Evolutionary conservation across 352 stramenopile species (phyloP).

Genomic region (Globisporangium radiosum): DNA sequence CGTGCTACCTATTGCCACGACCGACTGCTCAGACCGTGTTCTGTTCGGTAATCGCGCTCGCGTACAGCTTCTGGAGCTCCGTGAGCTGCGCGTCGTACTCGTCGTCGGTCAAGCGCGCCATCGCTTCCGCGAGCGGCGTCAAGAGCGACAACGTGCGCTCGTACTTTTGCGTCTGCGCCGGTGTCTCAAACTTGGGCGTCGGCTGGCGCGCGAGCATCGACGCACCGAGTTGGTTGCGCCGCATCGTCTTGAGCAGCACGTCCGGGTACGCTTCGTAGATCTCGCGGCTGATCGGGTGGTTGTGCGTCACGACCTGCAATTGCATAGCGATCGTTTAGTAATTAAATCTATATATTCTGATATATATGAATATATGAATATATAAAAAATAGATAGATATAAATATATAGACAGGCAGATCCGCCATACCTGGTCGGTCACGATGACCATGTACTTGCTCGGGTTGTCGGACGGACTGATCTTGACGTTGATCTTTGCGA

Average conservation of each 20-base stretch:
- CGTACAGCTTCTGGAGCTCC: slow-evolving; percentile 76
- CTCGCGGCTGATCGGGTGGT: slow-evolving; percentile 77
- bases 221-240: slow-evolving; percentile 60
- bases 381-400: not conserved
- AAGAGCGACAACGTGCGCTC: slow-evolving; percentile 60
- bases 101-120: slow-evolving; percentile 62
- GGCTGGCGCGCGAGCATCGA: slow-evolving; percentile 58
- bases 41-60: slow-evolving; percentile 36
- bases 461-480: slow-evolving; percentile 76
- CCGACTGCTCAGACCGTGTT: slow-evolving; percentile 42
- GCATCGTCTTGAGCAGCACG: slow-evolving; percentile 80
- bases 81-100: slow-evolving; percentile 69
- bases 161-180: slow-evolving; percentile 72
- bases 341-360: too few relatives aligned
- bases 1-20: not conserved
- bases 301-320: slow-evolving; percentile 73
- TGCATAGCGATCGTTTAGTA: too few relatives aligned
- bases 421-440: slow-evolving; percentile 65
- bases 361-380: not conserved
- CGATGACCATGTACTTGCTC: slow-evolving; percentile 85
- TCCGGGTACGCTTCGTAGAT: slow-evolving; percentile 84
- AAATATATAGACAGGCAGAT: not conserved
- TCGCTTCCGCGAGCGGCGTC: slow-evolving; percentile 63
- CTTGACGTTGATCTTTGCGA: slow-evolving; percentile 86
- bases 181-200: slow-evolving; percentile 69